phyloP scores from a whole-genome alignment of 352 stramenopile genomes.

The Phytophthora pini region DNA sequence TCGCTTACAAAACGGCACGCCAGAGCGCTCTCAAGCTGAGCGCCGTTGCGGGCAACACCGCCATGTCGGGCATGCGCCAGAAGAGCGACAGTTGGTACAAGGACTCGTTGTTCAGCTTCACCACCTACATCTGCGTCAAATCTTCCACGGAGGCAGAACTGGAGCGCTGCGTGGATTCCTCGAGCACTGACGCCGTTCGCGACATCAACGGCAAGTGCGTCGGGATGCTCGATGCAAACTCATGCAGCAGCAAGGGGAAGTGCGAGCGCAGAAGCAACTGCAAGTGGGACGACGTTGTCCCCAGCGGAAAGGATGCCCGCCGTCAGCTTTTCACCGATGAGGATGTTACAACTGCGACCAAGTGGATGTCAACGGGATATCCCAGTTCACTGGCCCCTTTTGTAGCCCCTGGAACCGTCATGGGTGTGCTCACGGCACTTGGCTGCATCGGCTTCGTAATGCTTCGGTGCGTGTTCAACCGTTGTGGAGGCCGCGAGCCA shows the following conservation, averaged over 20 bases:
- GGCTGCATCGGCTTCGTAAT: conserved; percentile 67
- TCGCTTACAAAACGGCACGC: conserved; percentile 75
- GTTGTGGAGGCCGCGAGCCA: conserved; percentile 77
- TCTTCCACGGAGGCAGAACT: conserved; percentile 53
- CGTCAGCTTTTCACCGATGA: conserved; percentile 63
- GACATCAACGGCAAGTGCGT: conserved; percentile 67
- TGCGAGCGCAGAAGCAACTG: conserved; percentile 83
- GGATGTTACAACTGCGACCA: conserved; percentile 58
- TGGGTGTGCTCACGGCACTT: conserved; percentile 70
- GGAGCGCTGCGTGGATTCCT: conserved; percentile 60
- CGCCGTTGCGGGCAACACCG: conserved; percentile 57
- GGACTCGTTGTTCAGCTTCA: conserved; percentile 62
- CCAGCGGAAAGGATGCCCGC: conserved; percentile 39
- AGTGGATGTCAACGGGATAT: conserved; percentile 77
- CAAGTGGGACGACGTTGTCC: conserved; percentile 78
- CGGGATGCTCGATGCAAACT: conserved; percentile 48
- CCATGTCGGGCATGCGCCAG: conserved; percentile 76
- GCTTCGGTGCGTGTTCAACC: conserved; percentile 82
- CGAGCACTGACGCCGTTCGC: conserved; percentile 54
- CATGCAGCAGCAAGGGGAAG: conserved; percentile 62
- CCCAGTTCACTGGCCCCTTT: conserved; percentile 73
- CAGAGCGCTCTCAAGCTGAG: conserved; percentile 75
- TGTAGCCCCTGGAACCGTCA: conserved; percentile 72
- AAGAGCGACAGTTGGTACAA: conserved; percentile 77
- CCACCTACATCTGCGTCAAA: conserved; percentile 77